Evolutionary conservation across 1,139 yeast species (phyloP).

Genomic region (Hyphopichia fennica): DNA sequence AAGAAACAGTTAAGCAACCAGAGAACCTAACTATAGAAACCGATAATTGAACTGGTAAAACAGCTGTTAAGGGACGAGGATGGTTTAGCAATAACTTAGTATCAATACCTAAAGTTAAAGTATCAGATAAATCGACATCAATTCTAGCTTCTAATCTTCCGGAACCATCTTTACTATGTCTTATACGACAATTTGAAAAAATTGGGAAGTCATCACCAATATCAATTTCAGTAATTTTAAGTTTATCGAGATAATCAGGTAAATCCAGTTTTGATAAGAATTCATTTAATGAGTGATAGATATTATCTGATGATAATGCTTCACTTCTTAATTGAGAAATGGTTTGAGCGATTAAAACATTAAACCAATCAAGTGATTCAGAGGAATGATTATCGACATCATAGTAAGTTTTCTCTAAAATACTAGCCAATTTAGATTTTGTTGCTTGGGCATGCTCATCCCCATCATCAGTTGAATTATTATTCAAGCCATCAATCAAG

Average conservation of each 20-base stretch:
- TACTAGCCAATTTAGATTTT: constrained; percentile 32
- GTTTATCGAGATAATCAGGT: constrained; percentile 80
- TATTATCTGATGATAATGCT: constrained; percentile 80
- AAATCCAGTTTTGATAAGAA: constrained; percentile 50
- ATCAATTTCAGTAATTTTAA: constrained; percentile 82
- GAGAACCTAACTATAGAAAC: constrained; percentile 90
- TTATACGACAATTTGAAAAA: constrained; percentile 87
- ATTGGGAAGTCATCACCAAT: constrained; percentile 96
- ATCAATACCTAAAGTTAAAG: constrained; percentile 85
- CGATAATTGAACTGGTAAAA: constrained; percentile 76
- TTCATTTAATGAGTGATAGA: constrained; percentile 71
- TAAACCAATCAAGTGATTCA: constrained; percentile 96
- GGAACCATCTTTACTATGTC: constrained; percentile 47
- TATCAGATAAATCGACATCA: constrained; percentile 89
- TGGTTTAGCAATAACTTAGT: constrained; percentile 79
- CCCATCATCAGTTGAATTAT: constrained; percentile 4
- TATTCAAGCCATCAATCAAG: not conserved
- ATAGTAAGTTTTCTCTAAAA: constrained; percentile 88
- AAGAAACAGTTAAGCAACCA: constrained; percentile 85
- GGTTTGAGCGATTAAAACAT: constrained; percentile 88
- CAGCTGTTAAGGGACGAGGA: constrained; percentile 83
- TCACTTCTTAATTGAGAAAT: constrained; percentile 84
- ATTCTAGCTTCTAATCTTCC: constrained; percentile 84
- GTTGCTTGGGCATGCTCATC: constrained; percentile 6
- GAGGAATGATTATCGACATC: constrained; percentile 85